A percentile compares a stretch with the other conserved stretches of the same genome.
phyloP scores from a whole-genome alignment of 352 stramenopile species.

The Phytophthora pseudosyringae region DNA sequence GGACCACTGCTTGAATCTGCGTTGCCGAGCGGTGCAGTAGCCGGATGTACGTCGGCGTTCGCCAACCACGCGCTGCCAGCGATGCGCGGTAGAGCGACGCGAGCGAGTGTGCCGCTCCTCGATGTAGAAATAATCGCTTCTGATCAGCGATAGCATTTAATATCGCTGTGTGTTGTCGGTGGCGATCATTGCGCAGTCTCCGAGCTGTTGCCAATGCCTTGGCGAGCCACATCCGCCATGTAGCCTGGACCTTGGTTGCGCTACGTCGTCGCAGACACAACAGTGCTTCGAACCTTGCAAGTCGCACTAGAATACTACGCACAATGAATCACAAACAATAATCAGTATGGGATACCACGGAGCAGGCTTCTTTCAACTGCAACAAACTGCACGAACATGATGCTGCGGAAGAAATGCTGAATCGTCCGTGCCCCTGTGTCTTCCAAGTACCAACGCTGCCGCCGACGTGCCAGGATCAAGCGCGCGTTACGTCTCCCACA shows the following conservation, averaged over 20 bases:
- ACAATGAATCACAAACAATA: slow-evolving; percentile 16
- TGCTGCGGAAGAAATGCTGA: slow-evolving; percentile 82
- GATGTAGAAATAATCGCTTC: slow-evolving; percentile 54
- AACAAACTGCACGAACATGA: slow-evolving; percentile 54
- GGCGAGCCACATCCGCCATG: slow-evolving; percentile 81
- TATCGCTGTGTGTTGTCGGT: slow-evolving; percentile 42
- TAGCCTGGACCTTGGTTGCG: slow-evolving; percentile 66
- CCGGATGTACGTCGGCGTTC: slow-evolving; percentile 53
- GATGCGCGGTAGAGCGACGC: slow-evolving; percentile 55
- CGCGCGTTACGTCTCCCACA: slow-evolving; percentile 48
- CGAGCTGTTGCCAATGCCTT: slow-evolving; percentile 57
- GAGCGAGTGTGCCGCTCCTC: slow-evolving; percentile 59
- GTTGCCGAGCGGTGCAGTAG: slow-evolving; percentile 52
- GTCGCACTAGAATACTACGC: slow-evolving; percentile 55
- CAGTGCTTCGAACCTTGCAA: slow-evolving; percentile 48
- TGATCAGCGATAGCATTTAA: slow-evolving; percentile 30
- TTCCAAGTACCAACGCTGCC: slow-evolving; percentile 44
- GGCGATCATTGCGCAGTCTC: slow-evolving; percentile 45
- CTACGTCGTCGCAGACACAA: slow-evolving; percentile 46
- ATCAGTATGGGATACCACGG: background rate
- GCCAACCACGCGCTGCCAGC: slow-evolving; percentile 61
- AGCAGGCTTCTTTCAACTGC: background rate
- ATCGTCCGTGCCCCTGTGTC: slow-evolving; percentile 53
- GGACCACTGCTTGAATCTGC: slow-evolving; percentile 64
- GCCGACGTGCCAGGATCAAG: slow-evolving; percentile 29